Percentiles rank a stretch among this genome's conserved stretches.
These are phyloP conservation scores for Ophiorrhiza pumila DNA, from an alignment of 257 asterid genomes.

Conservation along the genomic window DNA sequence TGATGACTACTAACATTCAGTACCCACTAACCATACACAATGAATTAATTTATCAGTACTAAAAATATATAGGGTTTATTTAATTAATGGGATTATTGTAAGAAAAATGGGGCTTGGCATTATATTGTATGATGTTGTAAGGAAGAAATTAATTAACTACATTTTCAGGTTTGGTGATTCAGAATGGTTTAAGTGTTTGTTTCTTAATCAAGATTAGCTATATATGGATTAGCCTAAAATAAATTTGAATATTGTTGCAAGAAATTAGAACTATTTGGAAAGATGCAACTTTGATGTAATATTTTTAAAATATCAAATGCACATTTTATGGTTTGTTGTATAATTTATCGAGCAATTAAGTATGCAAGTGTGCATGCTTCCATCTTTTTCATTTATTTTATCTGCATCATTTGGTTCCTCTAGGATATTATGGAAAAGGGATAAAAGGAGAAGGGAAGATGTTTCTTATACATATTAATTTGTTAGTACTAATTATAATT, in stretches of 20 bases:
- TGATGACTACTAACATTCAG: constrained; percentile 35
- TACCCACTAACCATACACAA: constrained; percentile 47
- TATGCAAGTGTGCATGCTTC: no score
- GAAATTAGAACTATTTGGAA: background rate
- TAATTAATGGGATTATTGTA: background rate
- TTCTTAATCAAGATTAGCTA: background rate
- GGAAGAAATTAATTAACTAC: no score
- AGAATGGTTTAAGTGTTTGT: no score
- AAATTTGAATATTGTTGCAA: background rate
- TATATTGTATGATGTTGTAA: background rate
- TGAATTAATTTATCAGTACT: constrained; percentile 44
- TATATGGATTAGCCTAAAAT: background rate
- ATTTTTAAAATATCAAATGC: background rate
- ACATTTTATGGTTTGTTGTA: background rate
- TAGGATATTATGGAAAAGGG: no score
- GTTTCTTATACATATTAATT: no score
- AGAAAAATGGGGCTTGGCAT: background rate
- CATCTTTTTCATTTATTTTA: no score
- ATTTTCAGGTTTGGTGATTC: background rate
- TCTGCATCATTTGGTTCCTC: no score
- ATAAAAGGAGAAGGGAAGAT: no score
- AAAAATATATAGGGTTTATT: no score
- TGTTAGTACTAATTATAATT: no score
- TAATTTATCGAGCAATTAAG: background rate
- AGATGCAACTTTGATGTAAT: background rate